Percentiles rank a stretch among this genome's conserved stretches.
Evolutionary conservation across 2,329 filamentous ascomycete genomes (phyloP).

Genomic region (Diaporthe amygdali): DNA sequence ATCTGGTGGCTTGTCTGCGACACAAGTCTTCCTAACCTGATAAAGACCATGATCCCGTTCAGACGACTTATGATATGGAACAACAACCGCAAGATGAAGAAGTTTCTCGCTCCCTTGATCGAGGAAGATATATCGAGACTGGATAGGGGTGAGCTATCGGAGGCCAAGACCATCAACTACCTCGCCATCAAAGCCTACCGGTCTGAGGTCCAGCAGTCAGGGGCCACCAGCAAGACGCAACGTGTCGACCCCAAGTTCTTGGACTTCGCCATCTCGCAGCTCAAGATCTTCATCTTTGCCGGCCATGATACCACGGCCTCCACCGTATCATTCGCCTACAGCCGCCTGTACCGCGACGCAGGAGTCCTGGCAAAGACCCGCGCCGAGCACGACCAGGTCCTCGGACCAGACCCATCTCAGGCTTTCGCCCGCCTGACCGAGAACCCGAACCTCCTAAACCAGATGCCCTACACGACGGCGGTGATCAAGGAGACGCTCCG

Average conservation of each 20-base stretch:
- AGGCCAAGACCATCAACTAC: slow-evolving; percentile 35
- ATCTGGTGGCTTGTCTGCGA: slow-evolving; percentile 26
- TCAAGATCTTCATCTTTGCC: slow-evolving; percentile 35
- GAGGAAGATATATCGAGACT: slow-evolving; percentile 31
- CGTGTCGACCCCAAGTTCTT: slow-evolving; percentile 17
- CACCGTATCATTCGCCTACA: slow-evolving; percentile 22
- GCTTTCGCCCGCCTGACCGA: slow-evolving; percentile 42
- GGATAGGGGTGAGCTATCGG: slow-evolving; percentile 18
- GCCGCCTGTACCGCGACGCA: slow-evolving; percentile 30
- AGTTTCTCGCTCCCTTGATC: slow-evolving; percentile 34
- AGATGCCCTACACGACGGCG: slow-evolving; percentile 55
- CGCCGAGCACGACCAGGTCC: slow-evolving; percentile 34
- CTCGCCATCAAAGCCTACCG: slow-evolving; percentile 34
- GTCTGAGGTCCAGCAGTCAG: slow-evolving; percentile 20
- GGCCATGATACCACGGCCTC: slow-evolving; percentile 27
- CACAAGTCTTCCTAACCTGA: neutral
- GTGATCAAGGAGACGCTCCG: slow-evolving; percentile 61
- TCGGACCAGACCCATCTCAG: slow-evolving; percentile 34
- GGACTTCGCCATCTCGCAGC: slow-evolving; percentile 27
- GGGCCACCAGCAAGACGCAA: neutral
- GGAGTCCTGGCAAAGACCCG: slow-evolving; percentile 31
- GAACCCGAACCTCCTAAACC: slow-evolving; percentile 51
- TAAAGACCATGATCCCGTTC: slow-evolving; percentile 25
- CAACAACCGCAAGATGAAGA: slow-evolving; percentile 34
- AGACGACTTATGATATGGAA: slow-evolving; percentile 31